These are phyloP conservation scores for Botryotinia convoluta DNA, from an alignment of 2,329 filamentous ascomycete genomes.

Conservation along the genomic window DNA sequence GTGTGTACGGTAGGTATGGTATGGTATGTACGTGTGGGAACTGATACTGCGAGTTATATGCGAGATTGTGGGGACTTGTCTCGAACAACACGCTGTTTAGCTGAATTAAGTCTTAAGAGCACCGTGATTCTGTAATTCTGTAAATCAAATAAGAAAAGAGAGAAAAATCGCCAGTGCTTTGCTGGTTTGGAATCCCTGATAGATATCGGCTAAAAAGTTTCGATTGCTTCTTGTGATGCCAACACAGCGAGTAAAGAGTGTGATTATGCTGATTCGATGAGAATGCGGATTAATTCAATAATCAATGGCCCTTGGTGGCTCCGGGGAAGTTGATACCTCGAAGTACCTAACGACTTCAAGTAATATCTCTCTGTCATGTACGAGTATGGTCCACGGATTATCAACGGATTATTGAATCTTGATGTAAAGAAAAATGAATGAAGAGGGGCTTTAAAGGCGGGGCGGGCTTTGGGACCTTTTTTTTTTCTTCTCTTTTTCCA, in stretches of 20 bases:
- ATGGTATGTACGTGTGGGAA: conserved; percentile 2
- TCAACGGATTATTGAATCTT: conserved; percentile 1
- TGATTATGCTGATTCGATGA: conserved; percentile 18
- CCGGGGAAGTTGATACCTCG: background rate
- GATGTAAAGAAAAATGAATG: background rate
- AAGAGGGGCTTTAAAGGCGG: conserved; percentile 10
- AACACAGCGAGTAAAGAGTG: conserved; percentile 24
- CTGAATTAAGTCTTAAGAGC: background rate
- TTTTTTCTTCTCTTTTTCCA: background rate
- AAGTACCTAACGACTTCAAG: background rate
- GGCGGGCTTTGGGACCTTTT: background rate
- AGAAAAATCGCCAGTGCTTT: background rate
- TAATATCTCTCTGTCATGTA: background rate
- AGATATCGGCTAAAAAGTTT: conserved; percentile 20
- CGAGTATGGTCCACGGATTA: background rate
- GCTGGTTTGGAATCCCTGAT: conserved; percentile 12
- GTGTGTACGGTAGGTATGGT: background rate
- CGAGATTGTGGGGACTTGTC: conserved; percentile 17
- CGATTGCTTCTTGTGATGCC: conserved; percentile 30
- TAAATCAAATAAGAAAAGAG: conserved; percentile 1
- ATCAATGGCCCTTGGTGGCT: background rate
- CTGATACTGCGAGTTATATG: conserved; percentile 4
- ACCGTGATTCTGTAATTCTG: background rate
- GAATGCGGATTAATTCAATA: background rate
- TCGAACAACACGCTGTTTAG: conserved; percentile 16